Evolutionary conservation across 108 stramenopile genomes (phyloP), one percentile per base, ranked within the genome.

Genomic region (Cyclotella baltica): DNA sequence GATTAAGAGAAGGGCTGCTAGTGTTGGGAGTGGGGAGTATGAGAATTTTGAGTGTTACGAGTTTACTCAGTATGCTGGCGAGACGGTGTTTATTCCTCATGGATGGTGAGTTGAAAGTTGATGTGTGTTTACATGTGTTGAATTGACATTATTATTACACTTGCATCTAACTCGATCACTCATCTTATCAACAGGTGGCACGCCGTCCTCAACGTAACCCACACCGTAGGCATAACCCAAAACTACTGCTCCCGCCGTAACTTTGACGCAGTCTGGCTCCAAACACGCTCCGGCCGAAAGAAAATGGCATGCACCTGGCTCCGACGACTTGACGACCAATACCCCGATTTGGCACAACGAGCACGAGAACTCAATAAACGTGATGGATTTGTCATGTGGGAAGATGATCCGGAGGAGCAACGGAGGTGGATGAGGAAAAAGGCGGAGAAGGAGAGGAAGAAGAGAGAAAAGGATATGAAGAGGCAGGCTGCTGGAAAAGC

Each of bases 51-150:
- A 84, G 58, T 96, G 93, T 50, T 94, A 90, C 74, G 97, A 98
- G 83, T 99, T 98, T 82, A 97, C 98, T 0, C 99, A 99, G 76
- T 79, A 96, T 70, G 87, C 97, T 10, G 98, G 98, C 15, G 99
- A 99, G 75, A 99, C 98, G 0, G 87, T 98, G 25, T 99, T 88
- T 72, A 88, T 99, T 13, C 99, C 99, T 8, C 83, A 92, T 28
- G 98, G 98, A 3, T 99, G 98, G 98, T 64, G 37, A 64, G 63
- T 61, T 0, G 0, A 22, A 4, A 1, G 33, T 34, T 56, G 2
- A 23, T 5, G 55, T 22, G 22, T 20, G 52, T 20, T n/a, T 4
- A 4, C 4, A 11, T 25, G n/a, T 25, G 20, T 25, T 25, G 55
- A 56, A 23, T 27, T 1, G 11, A 23, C 25, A 56, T 56, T 56